Base-by-base conservation (phyloP, 139 green algal genomes). In the Picocystis salinarum region DNA sequence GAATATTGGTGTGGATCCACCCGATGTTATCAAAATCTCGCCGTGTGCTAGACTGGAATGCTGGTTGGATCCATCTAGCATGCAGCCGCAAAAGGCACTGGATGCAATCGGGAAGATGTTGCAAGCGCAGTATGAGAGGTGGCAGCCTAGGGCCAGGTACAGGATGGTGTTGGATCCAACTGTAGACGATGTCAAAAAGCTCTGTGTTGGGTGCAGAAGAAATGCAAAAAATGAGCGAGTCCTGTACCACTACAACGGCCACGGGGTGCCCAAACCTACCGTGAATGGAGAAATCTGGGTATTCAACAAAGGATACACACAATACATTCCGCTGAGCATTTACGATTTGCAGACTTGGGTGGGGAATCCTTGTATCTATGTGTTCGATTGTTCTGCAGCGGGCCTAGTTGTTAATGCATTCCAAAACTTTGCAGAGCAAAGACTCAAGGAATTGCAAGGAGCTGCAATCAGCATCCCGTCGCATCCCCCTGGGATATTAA, bases 171-270 rank as follows among this genome's bases (percentile, higher is more conserved):
- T 94, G 45, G 89, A 99, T 52, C 88, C 89, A 28, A 96, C 88
- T 6, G 71, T 91, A 20, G 89, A 99, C 1, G 85, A 97, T 34
- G 80, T 96, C 9, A 93, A 92, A 54, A 95, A 94, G 73, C 69
- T 95, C 23, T 87, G 76, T 42, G 48, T 71, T 10, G 76, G 66
- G 25, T 82, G 71, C 52, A 59, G 88, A 6, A 61, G 79, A 5
- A 73, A 69, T 12, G 87, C 85, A 4, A 91, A 91, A 69, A 76
- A 64, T 7, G 89, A 99, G 64, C 71, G 89, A 0, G 82, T 96
- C 34, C 69, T 99, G 51, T 93, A 96, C 51, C 89, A 99, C 60
- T 99, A 97, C 73, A 99, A 97, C 61, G 89, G 89, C 11, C 89
- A 99, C 53, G 88, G 89, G 28, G 89, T 99, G 46, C 89, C 89